These are phyloP conservation scores for Mrakia gelida DNA, from an alignment of 768 basidiomycete genomes.

Conservation along the genomic window DNA sequence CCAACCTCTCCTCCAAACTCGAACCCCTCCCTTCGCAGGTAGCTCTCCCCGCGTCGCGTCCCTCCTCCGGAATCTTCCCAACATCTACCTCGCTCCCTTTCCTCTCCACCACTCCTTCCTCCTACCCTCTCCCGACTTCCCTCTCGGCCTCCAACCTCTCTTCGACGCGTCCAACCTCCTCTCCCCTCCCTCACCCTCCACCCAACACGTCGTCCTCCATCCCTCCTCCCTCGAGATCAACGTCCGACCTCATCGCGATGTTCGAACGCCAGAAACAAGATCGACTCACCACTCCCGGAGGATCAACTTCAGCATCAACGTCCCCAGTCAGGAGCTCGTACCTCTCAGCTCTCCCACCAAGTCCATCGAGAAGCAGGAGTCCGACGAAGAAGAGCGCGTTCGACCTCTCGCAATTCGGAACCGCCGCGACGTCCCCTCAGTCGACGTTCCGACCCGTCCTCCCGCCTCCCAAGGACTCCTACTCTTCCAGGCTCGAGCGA, in stretches of 20 bases:
- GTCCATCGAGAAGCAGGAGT: neutral
- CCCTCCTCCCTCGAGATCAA: neutral
- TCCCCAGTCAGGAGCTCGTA: neutral
- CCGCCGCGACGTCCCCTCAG: neutral
- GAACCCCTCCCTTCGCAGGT: neutral
- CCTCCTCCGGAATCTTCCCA: neutral
- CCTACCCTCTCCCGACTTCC: slow-evolving; percentile 13
- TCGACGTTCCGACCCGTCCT: neutral
- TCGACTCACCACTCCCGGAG: neutral
- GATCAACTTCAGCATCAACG: neutral
- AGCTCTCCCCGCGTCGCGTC: neutral
- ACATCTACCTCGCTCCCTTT: neutral
- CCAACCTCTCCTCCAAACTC: neutral
- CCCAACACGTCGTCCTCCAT: neutral
- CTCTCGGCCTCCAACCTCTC: neutral
- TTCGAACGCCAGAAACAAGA: slow-evolving; percentile 13
- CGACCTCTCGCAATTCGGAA: slow-evolving; percentile 14
- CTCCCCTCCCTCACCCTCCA: neutral
- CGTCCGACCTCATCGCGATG: slow-evolving; percentile 2
- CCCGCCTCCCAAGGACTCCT: neutral
- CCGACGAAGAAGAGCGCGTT: neutral
- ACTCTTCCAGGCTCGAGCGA: neutral
- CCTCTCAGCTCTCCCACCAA: neutral
- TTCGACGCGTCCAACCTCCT: slow-evolving; percentile 5
- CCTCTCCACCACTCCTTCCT: neutral